A percentile compares a stretch with the other conserved stretches of the same genome.
phyloP scores from a whole-genome alignment of 169 alveolate genomes.

The Plasmodium gonderi region DNA sequence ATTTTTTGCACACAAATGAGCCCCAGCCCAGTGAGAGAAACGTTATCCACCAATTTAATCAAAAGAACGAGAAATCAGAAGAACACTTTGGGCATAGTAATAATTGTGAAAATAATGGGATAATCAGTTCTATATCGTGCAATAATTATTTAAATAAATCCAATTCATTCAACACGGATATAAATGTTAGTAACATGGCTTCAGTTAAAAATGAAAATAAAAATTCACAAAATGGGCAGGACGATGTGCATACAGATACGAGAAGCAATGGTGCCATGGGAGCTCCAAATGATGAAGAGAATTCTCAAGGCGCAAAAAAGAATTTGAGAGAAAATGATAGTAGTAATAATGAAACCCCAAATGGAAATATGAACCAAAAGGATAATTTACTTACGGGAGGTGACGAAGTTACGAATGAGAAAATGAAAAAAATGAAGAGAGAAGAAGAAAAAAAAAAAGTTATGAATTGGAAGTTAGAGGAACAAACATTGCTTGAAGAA shows the following conservation, averaged over 20 bases:
- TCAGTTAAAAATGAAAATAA: neutral
- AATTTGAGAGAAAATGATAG: neutral
- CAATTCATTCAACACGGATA: neutral
- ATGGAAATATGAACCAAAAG: neutral
- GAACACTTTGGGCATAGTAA: slow-evolving; percentile 8
- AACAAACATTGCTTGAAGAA: slow-evolving; percentile 64
- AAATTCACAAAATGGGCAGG: neutral
- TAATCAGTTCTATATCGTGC: neutral
- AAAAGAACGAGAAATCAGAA: slow-evolving; percentile 19
- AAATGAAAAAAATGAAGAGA: slow-evolving; percentile 38
- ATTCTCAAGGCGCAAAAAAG: neutral
- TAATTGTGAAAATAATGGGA: neutral
- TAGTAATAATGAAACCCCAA: neutral
- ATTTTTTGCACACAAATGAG: slow-evolving; percentile 1
- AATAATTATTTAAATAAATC: neutral
- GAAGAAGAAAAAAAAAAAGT: slow-evolving; percentile 74
- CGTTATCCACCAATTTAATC: neutral
- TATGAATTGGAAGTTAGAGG: slow-evolving; percentile 56
- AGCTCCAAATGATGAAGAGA: neutral
- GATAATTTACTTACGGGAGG: neutral
- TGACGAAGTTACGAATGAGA: neutral
- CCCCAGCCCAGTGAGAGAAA: neutral
- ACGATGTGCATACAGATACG: neutral
- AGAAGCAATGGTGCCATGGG: neutral
- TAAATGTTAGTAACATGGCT: neutral